Base-by-base conservation (phyloP, 106 monocot genomes). In the Dendrobium huoshanense region DNA sequence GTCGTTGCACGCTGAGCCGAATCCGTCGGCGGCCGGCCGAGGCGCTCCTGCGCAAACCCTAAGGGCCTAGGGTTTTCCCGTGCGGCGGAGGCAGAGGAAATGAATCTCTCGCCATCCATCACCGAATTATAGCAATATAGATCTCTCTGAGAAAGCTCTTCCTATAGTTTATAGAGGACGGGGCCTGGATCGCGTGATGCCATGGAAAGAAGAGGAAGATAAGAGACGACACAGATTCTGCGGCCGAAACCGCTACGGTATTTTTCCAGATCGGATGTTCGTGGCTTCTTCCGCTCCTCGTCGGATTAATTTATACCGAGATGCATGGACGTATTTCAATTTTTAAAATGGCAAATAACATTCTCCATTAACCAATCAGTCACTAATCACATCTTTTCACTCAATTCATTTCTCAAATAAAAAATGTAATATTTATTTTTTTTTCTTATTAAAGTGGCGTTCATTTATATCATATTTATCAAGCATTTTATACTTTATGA, bases 41-140 rank as follows among this genome's bases (percentile, higher is more conserved):
- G 77, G 33, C 55, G 73, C 19, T 73, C 79, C 56, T 13, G 78
- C 17, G 59, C 16, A 45, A 82, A 70, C 67, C 48, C 81, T 44
- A 67, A 10, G 22, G 58, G 55, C 72, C 80, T 86, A 41, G 83
- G 80, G 77, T 70, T 76, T 40, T 77, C 86, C 15, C 64, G 77
- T 17, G 77, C 31, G 33, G 58, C 31, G 3, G 82, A 20, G 10
- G 80, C 20, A 16, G 82, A 74, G 25, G 80, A 72, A 3, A 47
- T 7, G 77, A 80, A 83, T 42, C 86, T 68, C 77, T 83, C 86
- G 24, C 72, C 83, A 72, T 82, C 83, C 86, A 86, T 86, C 74
- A 18, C 33, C 16, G 54, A 54, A 18, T 9, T 18, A 7, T 5
- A n/a, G 41, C 56, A 10, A 9, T 43, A 24, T 61, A 48, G 20